Conservation (phyloP, 2,329 filamentous ascomycete species). For the Arachnomyces sp. region DNA sequence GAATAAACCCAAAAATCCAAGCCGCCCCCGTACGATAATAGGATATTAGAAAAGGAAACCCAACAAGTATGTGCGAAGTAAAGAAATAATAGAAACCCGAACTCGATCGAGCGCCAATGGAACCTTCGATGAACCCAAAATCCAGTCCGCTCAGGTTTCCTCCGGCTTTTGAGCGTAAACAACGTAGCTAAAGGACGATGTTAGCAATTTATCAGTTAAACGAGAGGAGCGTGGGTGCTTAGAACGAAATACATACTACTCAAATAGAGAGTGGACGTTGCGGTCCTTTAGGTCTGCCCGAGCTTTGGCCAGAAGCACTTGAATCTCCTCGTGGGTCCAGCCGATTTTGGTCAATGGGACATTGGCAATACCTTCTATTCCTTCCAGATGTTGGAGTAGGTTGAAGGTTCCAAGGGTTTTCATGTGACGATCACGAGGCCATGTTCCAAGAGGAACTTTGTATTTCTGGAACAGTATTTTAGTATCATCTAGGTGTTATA, state of each 20-base stretch:
- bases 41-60: too few species aligned
- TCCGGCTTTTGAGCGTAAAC: slow-evolving; percentile 5
- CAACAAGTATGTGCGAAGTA: too few species aligned
- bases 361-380: slow-evolving; percentile 2
- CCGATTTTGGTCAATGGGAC: slow-evolving; percentile 3
- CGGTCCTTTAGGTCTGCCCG: slow-evolving; percentile 1
- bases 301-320: slow-evolving; percentile 4
- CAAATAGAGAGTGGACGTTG: slow-evolving; percentile 2
- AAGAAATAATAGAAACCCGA: too few species aligned
- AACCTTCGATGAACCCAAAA: too few species aligned
- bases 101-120: too few species aligned
- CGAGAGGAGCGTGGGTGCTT: background rate
- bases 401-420: slow-evolving; percentile 3
- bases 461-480: background rate
- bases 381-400: slow-evolving; percentile 1
- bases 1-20: too few species aligned
- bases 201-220: background rate
- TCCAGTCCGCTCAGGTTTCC: too few species aligned
- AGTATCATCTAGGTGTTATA: too few species aligned
- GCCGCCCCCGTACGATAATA: too few species aligned
- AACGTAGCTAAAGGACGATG: slow-evolving; percentile 1
- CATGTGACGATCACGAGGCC: slow-evolving; percentile 1
- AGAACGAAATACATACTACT: slow-evolving; percentile 2
- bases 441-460: slow-evolving; percentile 1
- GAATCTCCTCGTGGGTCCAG: slow-evolving; percentile 2